Evolutionary conservation across 1,284 basidiomycete genomes (phyloP), one percentile per base, ranked within the genome.

Genomic region (Chondrostereum purpureum): DNA sequence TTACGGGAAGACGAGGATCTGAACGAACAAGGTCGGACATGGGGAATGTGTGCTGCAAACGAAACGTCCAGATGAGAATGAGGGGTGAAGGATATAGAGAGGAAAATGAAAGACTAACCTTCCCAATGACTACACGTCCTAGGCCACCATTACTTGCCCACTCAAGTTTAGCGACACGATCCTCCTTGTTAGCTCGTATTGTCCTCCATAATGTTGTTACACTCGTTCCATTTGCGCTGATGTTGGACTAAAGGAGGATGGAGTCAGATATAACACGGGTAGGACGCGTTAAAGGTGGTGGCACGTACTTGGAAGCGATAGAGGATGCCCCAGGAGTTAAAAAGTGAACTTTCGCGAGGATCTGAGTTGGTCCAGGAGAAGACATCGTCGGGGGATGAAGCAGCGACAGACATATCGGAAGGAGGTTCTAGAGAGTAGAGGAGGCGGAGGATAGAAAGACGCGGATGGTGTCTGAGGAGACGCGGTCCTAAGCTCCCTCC

Each of bases 341-440:
- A 90, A 50, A 91, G 73, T 49, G 77, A 70, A 55, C 88, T 89
- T 62, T 88, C 80, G 44, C 84, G 81, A 55, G 84, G 83, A 64
- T 90, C 87, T 57, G 83, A 78, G 64, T 83, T 87, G 39, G 88
- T 89, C 87, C 87, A 90, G 47, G 80, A 87, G 60, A 88, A 75
- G 46, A 87, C 70, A 53, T 88, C 85, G 63, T 82, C 78, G 48
- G 75, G 68, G 49, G 73, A 60, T 53, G 69, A 59, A 54, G 69
- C 61, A 40, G 73, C 62, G 77, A 80, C 81, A 47, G 58, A 60
- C 41, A 55, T 52, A 51, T 8, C n/a, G 8, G 27, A 31, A 8
- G n/a, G n/a, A 31, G 27, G n/a, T 37, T 41, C 19, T 42, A 31
- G 39, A 40, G 6, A 27, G 4, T n/a, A 31, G 3, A 14, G 18